Percentiles rank a stretch among this genome's conserved stretches.
Evolutionary conservation across 2,329 filamentous ascomycete genomes (phyloP).

Genomic region (Thielaviopsis punctulata): DNA sequence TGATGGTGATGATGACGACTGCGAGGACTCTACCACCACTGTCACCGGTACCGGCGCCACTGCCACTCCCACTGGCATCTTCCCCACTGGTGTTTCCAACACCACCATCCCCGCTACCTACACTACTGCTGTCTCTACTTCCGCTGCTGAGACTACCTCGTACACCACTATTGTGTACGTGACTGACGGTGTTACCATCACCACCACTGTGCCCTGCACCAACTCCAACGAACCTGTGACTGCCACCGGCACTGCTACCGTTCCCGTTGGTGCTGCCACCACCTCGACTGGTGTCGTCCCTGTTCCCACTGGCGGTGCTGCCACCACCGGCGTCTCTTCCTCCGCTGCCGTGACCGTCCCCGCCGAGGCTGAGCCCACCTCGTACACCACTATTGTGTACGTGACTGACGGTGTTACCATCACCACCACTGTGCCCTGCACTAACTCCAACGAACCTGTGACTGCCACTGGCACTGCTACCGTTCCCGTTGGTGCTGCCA

Average conservation of each 20-base stretch:
- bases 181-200: not conserved
- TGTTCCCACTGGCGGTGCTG: not conserved
- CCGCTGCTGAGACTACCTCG: not conserved
- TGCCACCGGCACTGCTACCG: not conserved
- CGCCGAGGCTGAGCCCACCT: not conserved
- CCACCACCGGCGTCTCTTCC: not conserved
- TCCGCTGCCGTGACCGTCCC: not conserved
- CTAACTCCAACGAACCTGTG: not conserved
- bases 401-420: slow-evolving; percentile 2
- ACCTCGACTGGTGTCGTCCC: not conserved
- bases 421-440: slow-evolving; percentile 1
- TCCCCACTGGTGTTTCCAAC: not conserved
- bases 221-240: not conserved
- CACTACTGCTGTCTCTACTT: not conserved
- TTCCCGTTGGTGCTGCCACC: not conserved
- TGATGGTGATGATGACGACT: not conserved
- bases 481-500: not conserved
- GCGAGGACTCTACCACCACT: not conserved
- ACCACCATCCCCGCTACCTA: not conserved
- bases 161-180: not conserved
- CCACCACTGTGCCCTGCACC: not conserved
- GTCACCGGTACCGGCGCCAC: not conserved
- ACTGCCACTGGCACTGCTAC: not conserved
- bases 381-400: not conserved
- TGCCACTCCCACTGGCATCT: not conserved